phyloP scores from a whole-genome alignment of 1,284 basidiomycete genomes.

The Moniliella sp. region DNA sequence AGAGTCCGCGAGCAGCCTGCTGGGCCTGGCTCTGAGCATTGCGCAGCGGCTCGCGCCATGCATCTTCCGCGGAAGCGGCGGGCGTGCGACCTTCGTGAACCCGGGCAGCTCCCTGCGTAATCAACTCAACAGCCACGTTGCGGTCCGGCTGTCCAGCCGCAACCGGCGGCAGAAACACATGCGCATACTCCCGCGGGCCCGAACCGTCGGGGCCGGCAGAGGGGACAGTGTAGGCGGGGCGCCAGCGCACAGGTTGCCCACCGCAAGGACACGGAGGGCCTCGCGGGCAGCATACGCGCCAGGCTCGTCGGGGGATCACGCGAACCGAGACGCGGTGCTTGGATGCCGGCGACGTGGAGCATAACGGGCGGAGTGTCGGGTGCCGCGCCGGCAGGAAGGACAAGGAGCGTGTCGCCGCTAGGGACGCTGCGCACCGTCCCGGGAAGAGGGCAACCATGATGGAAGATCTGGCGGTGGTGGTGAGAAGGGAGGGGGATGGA shows the following conservation, averaged over 20 bases:
- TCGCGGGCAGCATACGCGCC: conserved; percentile 80
- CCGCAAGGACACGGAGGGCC: conserved; percentile 58
- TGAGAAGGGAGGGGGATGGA: too few species aligned
- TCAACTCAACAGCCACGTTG: conserved; percentile 45
- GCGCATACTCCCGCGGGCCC: conserved; percentile 12
- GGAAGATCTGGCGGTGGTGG: too few species aligned
- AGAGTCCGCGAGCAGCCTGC: conserved; percentile 54
- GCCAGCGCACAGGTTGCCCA: conserved; percentile 70
- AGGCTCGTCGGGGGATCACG: too few species aligned
- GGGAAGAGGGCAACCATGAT: too few species aligned
- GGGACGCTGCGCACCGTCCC: conserved; percentile 23
- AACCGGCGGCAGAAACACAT: conserved; percentile 22
- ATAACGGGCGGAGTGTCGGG: conserved; percentile 13
- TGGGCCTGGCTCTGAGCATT: conserved; percentile 61
- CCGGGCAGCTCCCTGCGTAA: conserved; percentile 72
- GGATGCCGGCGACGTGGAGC: conserved; percentile 24
- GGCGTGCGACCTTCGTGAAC: too few species aligned
- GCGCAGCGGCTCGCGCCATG: conserved; percentile 45
- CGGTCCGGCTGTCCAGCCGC: conserved; percentile 18
- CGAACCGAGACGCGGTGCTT: conserved; percentile 20
- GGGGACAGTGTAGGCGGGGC: conserved; percentile 50
- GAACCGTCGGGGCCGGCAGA: conserved; percentile 4
- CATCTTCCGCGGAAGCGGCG: too few species aligned
- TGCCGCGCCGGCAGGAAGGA: conserved; percentile 18
- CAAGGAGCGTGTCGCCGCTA: conserved; percentile 20